phyloP scores from a whole-genome alignment of 371 early-diverging fungal species.

The Sporodiniella umbellata region DNA sequence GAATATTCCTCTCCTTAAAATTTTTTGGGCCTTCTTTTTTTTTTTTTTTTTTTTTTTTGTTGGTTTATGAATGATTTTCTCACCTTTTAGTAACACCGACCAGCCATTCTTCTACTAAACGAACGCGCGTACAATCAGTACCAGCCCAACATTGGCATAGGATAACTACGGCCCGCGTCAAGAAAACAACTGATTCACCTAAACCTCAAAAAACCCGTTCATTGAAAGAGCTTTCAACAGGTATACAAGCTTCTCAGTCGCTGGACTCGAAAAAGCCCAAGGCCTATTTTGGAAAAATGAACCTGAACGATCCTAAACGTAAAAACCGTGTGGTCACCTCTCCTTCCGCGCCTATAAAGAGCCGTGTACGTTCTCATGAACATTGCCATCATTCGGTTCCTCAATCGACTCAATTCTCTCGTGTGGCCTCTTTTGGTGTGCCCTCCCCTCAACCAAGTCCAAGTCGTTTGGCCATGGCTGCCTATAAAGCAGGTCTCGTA shows the following conservation, averaged over 20 bases:
- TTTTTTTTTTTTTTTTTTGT: too few species aligned
- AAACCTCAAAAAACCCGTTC: too few species aligned
- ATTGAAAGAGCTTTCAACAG: too few species aligned
- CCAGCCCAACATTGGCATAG: slow-evolving; percentile 10
- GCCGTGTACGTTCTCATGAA: slow-evolving; percentile 25
- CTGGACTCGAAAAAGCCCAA: slow-evolving; percentile 42
- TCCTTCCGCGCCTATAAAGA: slow-evolving; percentile 18
- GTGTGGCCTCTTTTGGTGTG: slow-evolving; percentile 1
- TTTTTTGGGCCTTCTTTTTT: too few species aligned
- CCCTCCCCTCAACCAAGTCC: slow-evolving; percentile 2
- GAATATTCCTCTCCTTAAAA: not conserved
- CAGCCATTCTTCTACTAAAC: slow-evolving; percentile 16
- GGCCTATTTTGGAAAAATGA: slow-evolving; percentile 54
- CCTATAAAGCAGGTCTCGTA: slow-evolving; percentile 26
- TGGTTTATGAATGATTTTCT: too few species aligned
- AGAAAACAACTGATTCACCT: too few species aligned
- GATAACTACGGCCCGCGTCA: too few species aligned
- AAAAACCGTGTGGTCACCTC: slow-evolving; percentile 61
- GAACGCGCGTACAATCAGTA: slow-evolving; percentile 43
- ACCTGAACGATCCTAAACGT: slow-evolving; percentile 70
- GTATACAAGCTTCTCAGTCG: slow-evolving; percentile 18
- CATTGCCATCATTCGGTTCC: slow-evolving; percentile 22
- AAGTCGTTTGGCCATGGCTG: slow-evolving; percentile 38
- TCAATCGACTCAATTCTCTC: slow-evolving; percentile 1
- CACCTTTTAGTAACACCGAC: not conserved